Evolutionary conservation across 805 yeast genomes (phyloP).

Genomic region (Candida bentonensis): DNA sequence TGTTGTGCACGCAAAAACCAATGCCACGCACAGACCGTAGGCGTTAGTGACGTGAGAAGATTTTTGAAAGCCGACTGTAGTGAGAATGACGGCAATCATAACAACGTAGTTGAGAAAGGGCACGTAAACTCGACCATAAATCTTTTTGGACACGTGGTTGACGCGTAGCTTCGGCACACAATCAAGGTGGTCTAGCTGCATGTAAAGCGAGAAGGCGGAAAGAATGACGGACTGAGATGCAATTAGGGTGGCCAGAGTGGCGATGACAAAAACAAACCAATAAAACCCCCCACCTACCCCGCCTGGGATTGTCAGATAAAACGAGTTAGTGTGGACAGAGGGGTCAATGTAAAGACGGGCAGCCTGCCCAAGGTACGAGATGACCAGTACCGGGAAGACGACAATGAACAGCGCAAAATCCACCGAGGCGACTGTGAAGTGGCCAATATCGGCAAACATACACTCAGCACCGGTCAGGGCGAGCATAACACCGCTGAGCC

Average conservation of each 20-base stretch:
- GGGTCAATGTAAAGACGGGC: slow-evolving; percentile 34
- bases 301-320: slow-evolving; percentile 39
- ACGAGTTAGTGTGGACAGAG: slow-evolving; percentile 26
- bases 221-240: slow-evolving; percentile 49
- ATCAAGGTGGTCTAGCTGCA: slow-evolving; percentile 39
- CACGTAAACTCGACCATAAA: slow-evolving; percentile 38
- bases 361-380: slow-evolving; percentile 45
- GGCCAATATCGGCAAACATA: slow-evolving; percentile 51
- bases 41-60: slow-evolving; percentile 41
- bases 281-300: slow-evolving; percentile 29
- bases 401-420: slow-evolving; percentile 32
- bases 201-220: slow-evolving; percentile 38
- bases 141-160: slow-evolving; percentile 29
- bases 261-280: slow-evolving; percentile 36
- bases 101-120: slow-evolving; percentile 37
- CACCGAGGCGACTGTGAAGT: slow-evolving; percentile 36
- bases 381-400: slow-evolving; percentile 38
- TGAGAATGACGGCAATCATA: slow-evolving; percentile 35
- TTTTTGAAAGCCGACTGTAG: slow-evolving; percentile 40
- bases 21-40: slow-evolving; percentile 43
- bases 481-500: slow-evolving; percentile 37
- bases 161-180: slow-evolving; percentile 39
- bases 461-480: slow-evolving; percentile 49
- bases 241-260: slow-evolving; percentile 41
- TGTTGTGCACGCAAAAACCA: slow-evolving; percentile 42